Conservation (phyloP, 805 yeast genomes). For the Pichia heedii region DNA sequence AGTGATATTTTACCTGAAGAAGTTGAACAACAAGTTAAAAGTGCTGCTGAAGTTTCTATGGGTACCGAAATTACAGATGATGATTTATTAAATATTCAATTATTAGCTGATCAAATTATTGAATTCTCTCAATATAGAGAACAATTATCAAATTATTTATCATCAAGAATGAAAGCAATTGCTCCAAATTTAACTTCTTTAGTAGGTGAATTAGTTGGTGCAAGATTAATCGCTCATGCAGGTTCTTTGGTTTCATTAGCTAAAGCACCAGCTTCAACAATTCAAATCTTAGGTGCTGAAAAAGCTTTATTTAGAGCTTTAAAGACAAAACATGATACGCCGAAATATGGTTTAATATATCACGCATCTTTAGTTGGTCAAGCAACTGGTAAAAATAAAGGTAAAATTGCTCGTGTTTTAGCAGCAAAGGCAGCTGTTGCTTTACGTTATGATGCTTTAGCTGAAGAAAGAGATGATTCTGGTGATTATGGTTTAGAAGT, state of each 20-base stretch:
- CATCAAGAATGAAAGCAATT: conserved; percentile 96
- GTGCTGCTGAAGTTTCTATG: conserved; percentile 98
- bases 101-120: conserved; percentile 92
- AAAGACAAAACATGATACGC: conserved; percentile 97
- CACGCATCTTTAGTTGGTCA: conserved; percentile 97
- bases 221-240: conserved; percentile 94
- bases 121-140: conserved; percentile 96
- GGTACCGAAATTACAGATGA: conserved; percentile 96
- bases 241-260: conserved; percentile 92
- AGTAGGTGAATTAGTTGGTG: conserved; percentile 98
- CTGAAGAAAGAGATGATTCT: conserved; percentile 94
- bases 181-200: conserved; percentile 95
- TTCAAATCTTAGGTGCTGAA: conserved; percentile 98
- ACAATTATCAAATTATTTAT: conserved; percentile 83
- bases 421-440: conserved; percentile 99
- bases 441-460: conserved; percentile 89
- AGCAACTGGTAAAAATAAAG: conserved; percentile 96
- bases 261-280: conserved; percentile 97
- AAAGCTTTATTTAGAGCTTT: conserved; percentile 98
- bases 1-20: conserved; percentile 90
- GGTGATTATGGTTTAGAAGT: conserved; percentile 90
- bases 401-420: conserved; percentile 96
- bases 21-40: conserved; percentile 80
- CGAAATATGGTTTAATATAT: conserved; percentile 94
- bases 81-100: conserved; percentile 80